phyloP scores from a whole-genome alignment of 1,284 basidiomycete species.

The Ceratobasidium sp. region DNA sequence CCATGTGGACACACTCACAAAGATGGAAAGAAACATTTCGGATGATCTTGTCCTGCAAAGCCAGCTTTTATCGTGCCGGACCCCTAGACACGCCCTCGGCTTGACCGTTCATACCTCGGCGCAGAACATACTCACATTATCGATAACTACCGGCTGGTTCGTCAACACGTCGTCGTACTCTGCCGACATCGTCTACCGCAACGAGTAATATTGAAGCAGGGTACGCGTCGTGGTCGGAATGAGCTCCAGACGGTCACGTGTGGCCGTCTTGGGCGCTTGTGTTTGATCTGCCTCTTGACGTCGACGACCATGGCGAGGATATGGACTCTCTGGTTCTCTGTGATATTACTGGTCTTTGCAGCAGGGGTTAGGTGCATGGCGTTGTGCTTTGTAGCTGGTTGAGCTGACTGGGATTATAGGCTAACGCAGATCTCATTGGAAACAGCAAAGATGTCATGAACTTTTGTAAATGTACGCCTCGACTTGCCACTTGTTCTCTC shows the following conservation, averaged over 20 bases:
- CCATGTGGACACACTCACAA: conserved; percentile 78
- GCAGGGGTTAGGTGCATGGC: conserved; percentile 19
- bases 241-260: conserved; percentile 33
- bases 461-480: conserved; percentile 51
- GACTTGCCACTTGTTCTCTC: background rate
- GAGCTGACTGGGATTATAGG: conserved; percentile 15
- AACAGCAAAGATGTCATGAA: conserved; percentile 49
- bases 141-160: conserved; percentile 95
- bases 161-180: conserved; percentile 92
- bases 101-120: conserved; percentile 12
- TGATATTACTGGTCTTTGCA: conserved; percentile 21
- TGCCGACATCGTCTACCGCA: conserved; percentile 68
- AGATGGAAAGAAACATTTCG: conserved; percentile 97
- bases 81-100: conserved; percentile 69
- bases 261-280: conserved; percentile 26
- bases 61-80: conserved; percentile 98
- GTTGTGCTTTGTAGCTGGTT: no score
- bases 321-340: conserved; percentile 27
- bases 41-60: conserved; percentile 97
- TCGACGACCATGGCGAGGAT: conserved; percentile 29
- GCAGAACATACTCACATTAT: conserved; percentile 78
- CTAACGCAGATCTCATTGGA: conserved; percentile 47
- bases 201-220: conserved; percentile 11
- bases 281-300: conserved; percentile 5
- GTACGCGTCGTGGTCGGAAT: conserved; percentile 39